Evolutionary conservation across 176 grass and related monocot species (phyloP), one percentile per base, ranked within the genome.

Genomic region (Aegilops umbellulata): DNA sequence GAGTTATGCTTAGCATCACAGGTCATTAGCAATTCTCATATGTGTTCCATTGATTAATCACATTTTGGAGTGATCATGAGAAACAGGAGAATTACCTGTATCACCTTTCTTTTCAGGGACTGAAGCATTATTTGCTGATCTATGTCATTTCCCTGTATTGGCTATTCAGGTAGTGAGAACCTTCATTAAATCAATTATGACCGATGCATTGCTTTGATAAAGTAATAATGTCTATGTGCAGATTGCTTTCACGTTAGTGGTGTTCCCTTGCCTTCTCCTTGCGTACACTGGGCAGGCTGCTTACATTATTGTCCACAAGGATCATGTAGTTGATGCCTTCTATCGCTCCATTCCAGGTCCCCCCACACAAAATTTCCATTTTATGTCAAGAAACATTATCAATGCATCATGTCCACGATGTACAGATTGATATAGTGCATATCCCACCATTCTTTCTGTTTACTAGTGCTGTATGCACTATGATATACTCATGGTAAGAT

Each of bases 71-170:
- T 36, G 30, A 69, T 72, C 76, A 7, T 66, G 73, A 55, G 47
- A 82, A 79, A 32, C 73, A 84, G 34, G 32, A 80, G 57, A 80
- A 44, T 88, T 78, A 74, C 71, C 58, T 75, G 41, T 89, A 74
- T 86, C 16, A 27, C 22, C 41, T 81, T 31, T 69, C 23, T 88
- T 58, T 93, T 67, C 88, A 97, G 95, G 95, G 9, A 91, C 90
- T 11, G 95, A 97, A 92, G 95, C 95, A 79, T 80, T 97, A 68
- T 97, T 93, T 95, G 95, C 95, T 85, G 95, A 97, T 82, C 85
- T 97, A 19, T 92, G 95, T 63, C 87, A 97, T 89, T 97, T 97
- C 80, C 92, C 92, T 77, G 92, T 95, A 39, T 44, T 90, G 74
- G 86, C 92, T 76, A 92, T 95, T 93, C 92, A 97, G 90, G 92